Percentiles rank a stretch among this genome's conserved stretches.
phyloP scores from a whole-genome alignment of 441 rosid genomes.

The Gossypium trilobum region DNA sequence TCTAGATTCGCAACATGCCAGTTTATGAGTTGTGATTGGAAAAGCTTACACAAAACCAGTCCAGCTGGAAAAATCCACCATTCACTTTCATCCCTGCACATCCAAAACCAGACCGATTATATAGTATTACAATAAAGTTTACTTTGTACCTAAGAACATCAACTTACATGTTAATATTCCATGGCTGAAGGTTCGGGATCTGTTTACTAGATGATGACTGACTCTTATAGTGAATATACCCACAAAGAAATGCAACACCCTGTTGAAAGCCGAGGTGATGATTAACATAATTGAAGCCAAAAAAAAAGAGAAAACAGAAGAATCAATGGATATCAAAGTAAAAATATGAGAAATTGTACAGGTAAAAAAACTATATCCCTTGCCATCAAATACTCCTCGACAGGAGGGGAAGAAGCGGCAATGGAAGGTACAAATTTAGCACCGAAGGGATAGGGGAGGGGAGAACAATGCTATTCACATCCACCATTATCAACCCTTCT shows the following conservation, averaged over 20 bases:
- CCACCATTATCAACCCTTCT: background rate
- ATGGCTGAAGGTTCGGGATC: slow-evolving; percentile 67
- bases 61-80: slow-evolving; percentile 99
- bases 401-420: background rate
- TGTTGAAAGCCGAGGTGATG: slow-evolving; percentile 23
- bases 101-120: slow-evolving; percentile 2
- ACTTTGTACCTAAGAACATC: background rate
- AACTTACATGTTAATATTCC: slow-evolving; percentile 97
- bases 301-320: background rate
- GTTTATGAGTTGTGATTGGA: slow-evolving; percentile 88
- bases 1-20: slow-evolving; percentile 97
- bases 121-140: background rate
- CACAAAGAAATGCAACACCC: slow-evolving; percentile 89
- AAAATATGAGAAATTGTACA: background rate
- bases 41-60: slow-evolving; percentile 73
- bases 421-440: background rate
- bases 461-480: background rate
- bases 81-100: slow-evolving; percentile 95
- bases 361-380: background rate
- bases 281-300: background rate
- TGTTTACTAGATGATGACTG: slow-evolving; percentile 61
- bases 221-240: slow-evolving; percentile 65
- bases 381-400: background rate
- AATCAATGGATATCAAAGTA: background rate
- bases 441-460: background rate